Conservation (phyloP, 192 early-diverging fungal genomes). For the Rhizophagus sp. region DNA sequence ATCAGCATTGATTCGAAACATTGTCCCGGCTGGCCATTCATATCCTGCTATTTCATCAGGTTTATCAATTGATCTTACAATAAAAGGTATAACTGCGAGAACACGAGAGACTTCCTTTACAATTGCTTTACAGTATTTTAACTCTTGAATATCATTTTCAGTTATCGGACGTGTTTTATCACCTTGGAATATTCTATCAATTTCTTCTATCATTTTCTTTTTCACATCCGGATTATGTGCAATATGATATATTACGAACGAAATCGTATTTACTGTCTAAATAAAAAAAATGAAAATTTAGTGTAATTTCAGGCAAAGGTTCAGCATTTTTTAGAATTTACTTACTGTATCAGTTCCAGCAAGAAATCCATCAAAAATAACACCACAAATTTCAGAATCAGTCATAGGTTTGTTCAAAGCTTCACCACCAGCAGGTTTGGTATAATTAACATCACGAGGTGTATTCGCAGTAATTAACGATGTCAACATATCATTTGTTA, state of each 20-base stretch:
- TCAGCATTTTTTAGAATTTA: neutral
- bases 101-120: neutral
- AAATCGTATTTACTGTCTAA: neutral
- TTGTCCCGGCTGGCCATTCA: neutral
- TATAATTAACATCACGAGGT: neutral
- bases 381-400: neutral
- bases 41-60: constrained; percentile 21
- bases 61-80: neutral
- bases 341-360: constrained; percentile 19
- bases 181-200: neutral
- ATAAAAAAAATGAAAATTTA: neutral
- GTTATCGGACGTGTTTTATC: neutral
- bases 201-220: neutral
- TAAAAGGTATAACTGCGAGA: neutral
- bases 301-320: no score
- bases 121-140: constrained; percentile 16
- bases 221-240: neutral
- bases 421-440: neutral
- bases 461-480: constrained; percentile 14
- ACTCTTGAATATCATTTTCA: neutral
- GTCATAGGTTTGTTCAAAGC: neutral
- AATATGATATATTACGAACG: constrained; percentile 3
- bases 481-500: constrained; percentile 18
- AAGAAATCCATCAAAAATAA: neutral
- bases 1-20: neutral